These are phyloP conservation scores for sorghum (Sorghum bicolor) DNA, from an alignment of 176 grass and related monocot species.

Conservation along the genomic window Sorghum_bicolor_NCBIv3 NC_012872.2:4678501-4679000, in stretches of 20 bases:
- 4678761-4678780: background rate
- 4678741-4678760: slow-evolving; percentile 29
- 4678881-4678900: slow-evolving; percentile 29
- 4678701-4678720: slow-evolving; percentile 19
- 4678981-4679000: background rate
- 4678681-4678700: background rate
- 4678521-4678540: background rate
- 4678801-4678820: background rate
- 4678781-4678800: slow-evolving; percentile 25
- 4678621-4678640: slow-evolving; percentile 20
- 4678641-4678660: background rate
- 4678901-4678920: slow-evolving; percentile 21
- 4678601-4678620: slow-evolving; percentile 8
- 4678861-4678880: slow-evolving; percentile 24
- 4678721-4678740: background rate
- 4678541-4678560: background rate
- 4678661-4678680: background rate
- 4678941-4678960: no score
- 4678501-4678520: background rate
- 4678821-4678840: slow-evolving; percentile 1
- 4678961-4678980: background rate
- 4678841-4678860: slow-evolving; percentile 26
- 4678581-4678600: no score
- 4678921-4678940: background rate
- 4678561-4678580: background rate